Conservation (phyloP, 202 grass and related monocot species). For the Miscanthus sacchariflorus region DNA sequence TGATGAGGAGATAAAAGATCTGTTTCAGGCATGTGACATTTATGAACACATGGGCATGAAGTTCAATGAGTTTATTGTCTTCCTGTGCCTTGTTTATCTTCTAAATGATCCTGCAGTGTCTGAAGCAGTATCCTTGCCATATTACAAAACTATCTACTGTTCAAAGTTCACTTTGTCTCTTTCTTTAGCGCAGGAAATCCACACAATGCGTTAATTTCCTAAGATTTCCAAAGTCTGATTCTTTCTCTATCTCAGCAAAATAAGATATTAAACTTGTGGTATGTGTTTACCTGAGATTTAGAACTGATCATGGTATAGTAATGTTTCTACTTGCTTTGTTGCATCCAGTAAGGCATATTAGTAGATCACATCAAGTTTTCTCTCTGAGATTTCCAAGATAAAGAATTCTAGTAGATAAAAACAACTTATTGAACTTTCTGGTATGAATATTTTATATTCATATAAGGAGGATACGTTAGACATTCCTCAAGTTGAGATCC, state of each 20-base stretch:
- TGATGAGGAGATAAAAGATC: conserved; percentile 85
- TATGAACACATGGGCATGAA: conserved; percentile 94
- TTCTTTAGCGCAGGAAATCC: conserved; percentile 6
- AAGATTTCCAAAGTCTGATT: not conserved
- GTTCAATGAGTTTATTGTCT: conserved; percentile 99
- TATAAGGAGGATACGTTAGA: not conserved
- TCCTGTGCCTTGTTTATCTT: conserved; percentile 98
- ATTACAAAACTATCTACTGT: not conserved
- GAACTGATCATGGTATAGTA: not conserved
- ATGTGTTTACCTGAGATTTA: conserved; percentile 25
- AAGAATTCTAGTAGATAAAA: conserved; percentile 4
- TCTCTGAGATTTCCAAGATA: not conserved
- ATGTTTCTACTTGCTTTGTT: not conserved
- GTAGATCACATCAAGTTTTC: not conserved
- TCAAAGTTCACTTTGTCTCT: not conserved
- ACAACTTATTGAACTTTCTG: not conserved
- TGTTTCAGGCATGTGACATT: conserved; percentile 92
- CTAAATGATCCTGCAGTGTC: conserved; percentile 81
- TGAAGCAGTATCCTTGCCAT: conserved; percentile 83
- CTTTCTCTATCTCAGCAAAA: conserved; percentile 1
- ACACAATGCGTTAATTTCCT: not conserved
- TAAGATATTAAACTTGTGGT: conserved; percentile 1
- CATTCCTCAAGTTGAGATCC: conserved; percentile 8
- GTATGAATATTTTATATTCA: not conserved
- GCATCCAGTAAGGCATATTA: not conserved